These are phyloP conservation scores for Penstemon barbatus DNA, from an alignment of 257 asterid genomes.

Conservation along the genomic window DNA sequence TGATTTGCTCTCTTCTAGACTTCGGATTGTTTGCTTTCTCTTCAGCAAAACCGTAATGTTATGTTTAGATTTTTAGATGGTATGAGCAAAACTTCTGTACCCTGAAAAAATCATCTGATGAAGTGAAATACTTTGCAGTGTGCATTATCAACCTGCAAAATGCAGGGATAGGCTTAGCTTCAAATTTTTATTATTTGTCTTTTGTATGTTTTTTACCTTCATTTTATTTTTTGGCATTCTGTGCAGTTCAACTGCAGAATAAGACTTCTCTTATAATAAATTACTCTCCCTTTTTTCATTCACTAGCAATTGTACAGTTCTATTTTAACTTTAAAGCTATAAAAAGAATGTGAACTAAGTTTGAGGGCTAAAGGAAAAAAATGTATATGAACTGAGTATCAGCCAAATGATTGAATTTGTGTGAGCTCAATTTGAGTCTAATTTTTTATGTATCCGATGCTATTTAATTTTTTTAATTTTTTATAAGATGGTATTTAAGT, in stretches of 20 bases:
- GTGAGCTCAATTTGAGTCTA: too few species aligned
- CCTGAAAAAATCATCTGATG: conserved; percentile 19
- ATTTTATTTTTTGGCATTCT: conserved; percentile 22
- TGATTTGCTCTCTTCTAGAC: conserved; percentile 32
- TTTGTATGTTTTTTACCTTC: conserved; percentile 24
- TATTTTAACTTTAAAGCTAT: too few species aligned
- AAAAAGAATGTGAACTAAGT: too few species aligned
- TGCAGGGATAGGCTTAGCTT: conserved; percentile 21
- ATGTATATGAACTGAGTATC: too few species aligned
- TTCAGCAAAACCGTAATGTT: conserved; percentile 11
- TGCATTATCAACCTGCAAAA: conserved; percentile 31
- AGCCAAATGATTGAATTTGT: too few species aligned
- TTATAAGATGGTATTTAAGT: too few species aligned
- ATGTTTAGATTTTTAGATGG: neutral
- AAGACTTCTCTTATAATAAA: conserved; percentile 30
- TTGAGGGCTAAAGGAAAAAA: too few species aligned
- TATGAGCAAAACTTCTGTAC: neutral
- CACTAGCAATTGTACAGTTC: too few species aligned
- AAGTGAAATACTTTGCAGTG: conserved; percentile 27
- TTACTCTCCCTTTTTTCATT: neutral
- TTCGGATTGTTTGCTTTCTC: neutral
- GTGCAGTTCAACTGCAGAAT: neutral
- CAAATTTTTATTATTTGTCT: conserved; percentile 1
- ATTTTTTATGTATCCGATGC: too few species aligned
- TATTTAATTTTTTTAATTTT: too few species aligned